Conservation (phyloP, 176 grass and related monocot species). For the Carex pumila region DNA sequence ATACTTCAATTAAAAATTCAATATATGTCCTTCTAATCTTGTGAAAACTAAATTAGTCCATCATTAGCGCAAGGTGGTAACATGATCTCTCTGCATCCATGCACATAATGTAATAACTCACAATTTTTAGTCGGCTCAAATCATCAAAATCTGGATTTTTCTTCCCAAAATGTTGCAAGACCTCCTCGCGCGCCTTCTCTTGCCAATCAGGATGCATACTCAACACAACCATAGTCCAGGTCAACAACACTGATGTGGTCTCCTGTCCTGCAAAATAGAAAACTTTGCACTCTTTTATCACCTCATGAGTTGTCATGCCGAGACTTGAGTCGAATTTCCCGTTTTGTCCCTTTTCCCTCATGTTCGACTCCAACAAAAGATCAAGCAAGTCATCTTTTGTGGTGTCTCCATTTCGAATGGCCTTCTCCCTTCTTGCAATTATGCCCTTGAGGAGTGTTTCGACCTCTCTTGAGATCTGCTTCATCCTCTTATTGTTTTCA, state of each 20-base stretch:
- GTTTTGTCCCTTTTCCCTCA: neutral
- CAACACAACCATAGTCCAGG: constrained; percentile 57
- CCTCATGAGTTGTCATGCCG: constrained; percentile 48
- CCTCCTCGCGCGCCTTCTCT: constrained; percentile 61
- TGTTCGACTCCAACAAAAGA: constrained; percentile 31
- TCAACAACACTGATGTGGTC: constrained; percentile 63
- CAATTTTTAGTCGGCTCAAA: constrained; percentile 57
- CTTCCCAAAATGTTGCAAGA: constrained; percentile 47
- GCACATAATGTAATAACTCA: neutral
- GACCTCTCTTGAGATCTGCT: constrained; percentile 7
- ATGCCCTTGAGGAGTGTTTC: constrained; percentile 24
- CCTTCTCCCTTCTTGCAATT: constrained; percentile 26
- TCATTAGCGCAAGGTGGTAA: neutral
- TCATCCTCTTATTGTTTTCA: constrained; percentile 16
- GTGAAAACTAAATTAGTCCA: too few species aligned
- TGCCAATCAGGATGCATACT: constrained; percentile 86
- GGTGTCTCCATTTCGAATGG: neutral
- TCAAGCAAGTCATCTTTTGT: constrained; percentile 27
- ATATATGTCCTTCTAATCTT: too few species aligned
- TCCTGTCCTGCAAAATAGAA: constrained; percentile 83
- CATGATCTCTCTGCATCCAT: neutral
- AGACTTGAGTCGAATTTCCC: constrained; percentile 22
- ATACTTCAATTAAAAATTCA: too few species aligned
- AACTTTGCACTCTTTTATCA: constrained; percentile 80
- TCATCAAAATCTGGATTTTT: constrained; percentile 44